Base-by-base conservation (phyloP, 2,329 filamentous ascomycete species). In the Nothomitra cinnamomea region DNA sequence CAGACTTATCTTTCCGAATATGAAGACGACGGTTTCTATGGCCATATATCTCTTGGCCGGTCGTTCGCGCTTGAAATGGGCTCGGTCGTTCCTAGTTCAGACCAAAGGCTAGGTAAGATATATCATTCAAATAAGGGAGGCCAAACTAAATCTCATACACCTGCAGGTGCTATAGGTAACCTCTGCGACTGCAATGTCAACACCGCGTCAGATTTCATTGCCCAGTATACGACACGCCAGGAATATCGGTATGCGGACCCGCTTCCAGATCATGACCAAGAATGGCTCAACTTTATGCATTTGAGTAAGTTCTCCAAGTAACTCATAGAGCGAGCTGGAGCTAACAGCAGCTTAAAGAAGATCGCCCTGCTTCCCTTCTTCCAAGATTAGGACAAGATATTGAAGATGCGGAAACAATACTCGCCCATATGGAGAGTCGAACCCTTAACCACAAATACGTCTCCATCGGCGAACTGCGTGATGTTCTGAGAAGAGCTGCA, bases 11-110 rank as follows among this genome's bases (percentile, higher is more conserved):
- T 98, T 15, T 95, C 94, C 0, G 89, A 95, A 60, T 95, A 89
- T 60, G 85, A 94, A 57, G 89, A 96, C 59, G 87, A 95, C 58
- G 86, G 85, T 51, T 81, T 82, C 1, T 95, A 94, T 63, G 92
- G 89, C 0, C 88, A 95, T 65, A 81, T 96, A 57, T 90, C 89
- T 1, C 74, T 98, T 15, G 94, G 92, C 10, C 78, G 94, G 56
- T 96, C 92, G 1, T 95, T 99, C 66, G 92, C 92, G 13, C 70
- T 95, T 25, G 88, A 98, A 63, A 85, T 96, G 72, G 92, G 92
- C 2, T 86, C 87, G 7, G 73, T 83, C 15, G 87, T 98, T 54
- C 90, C 94, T 3, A 75, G 77, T 3, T 89, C 84, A 8, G 90
- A 98, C 64, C 87, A 94, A 62, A 80, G 87, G 57, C 74, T 98